Conservation (phyloP, 2,329 filamentous ascomycete species). For the Claviceps cyperi region DNA sequence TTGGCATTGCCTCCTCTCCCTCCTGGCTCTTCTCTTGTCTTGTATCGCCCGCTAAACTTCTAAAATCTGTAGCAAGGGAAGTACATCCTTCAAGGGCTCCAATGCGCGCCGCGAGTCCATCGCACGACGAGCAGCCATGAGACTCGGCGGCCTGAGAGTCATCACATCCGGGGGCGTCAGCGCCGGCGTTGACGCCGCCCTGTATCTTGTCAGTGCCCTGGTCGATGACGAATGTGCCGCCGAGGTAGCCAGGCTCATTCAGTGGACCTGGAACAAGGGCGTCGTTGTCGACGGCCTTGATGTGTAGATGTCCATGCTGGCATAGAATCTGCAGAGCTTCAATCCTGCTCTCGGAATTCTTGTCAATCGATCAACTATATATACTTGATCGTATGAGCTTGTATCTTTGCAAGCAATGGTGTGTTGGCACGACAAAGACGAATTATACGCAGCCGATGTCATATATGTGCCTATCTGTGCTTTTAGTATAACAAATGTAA, state of each 20-base stretch:
- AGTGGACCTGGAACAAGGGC: slow-evolving; percentile 78
- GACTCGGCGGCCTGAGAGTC: slow-evolving; percentile 54
- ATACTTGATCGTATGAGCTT: not conserved
- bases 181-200: slow-evolving; percentile 66
- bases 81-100: slow-evolving; percentile 65
- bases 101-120: slow-evolving; percentile 67
- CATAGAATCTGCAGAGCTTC: slow-evolving; percentile 7
- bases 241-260: slow-evolving; percentile 60
- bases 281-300: slow-evolving; percentile 73
- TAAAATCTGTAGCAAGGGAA: slow-evolving; percentile 50
- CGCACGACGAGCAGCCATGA: slow-evolving; percentile 61
- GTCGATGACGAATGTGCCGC: slow-evolving; percentile 63
- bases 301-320: slow-evolving; percentile 36
- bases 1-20: no score
- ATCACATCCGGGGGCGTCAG: slow-evolving; percentile 69
- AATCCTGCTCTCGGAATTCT: not conserved
- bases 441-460: slow-evolving; percentile 1
- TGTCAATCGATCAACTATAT: not conserved
- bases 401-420: not conserved
- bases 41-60: no score
- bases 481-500: slow-evolving; percentile 2
- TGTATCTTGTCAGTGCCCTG: slow-evolving; percentile 75
- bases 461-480: not conserved
- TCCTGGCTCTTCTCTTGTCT: no score
- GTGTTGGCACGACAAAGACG: not conserved